Conservation (phyloP, 768 basidiomycete genomes). For the Chiua virens region DNA sequence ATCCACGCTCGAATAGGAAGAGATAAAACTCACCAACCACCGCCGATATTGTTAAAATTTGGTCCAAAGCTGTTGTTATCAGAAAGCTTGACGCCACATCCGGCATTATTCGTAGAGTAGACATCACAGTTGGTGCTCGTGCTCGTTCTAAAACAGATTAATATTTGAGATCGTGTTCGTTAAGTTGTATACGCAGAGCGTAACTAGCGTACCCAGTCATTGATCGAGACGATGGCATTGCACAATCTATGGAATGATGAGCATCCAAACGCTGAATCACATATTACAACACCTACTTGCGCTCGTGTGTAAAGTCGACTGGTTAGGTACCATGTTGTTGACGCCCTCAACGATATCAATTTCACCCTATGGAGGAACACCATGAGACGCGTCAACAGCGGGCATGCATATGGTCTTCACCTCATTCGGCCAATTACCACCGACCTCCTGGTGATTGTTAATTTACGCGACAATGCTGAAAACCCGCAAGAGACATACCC, state of each 20-base stretch:
- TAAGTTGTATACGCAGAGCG: not conserved
- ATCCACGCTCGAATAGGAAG: not conserved
- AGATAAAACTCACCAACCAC: constrained; percentile 32
- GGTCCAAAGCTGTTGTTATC: constrained; percentile 35
- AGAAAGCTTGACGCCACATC: constrained; percentile 31
- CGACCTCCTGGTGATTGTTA: constrained; percentile 24
- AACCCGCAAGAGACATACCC: constrained; percentile 18
- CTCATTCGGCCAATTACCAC: constrained; percentile 24
- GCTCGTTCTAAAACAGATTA: constrained; percentile 11
- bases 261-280: not conserved
- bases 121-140: constrained; percentile 26
- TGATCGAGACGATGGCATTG: constrained; percentile 25
- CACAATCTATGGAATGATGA: constrained; percentile 23
- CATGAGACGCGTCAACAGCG: not conserved
- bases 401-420: constrained; percentile 2
- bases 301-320: constrained; percentile 31
- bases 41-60: constrained; percentile 36
- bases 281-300: constrained; percentile 9
- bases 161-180: not conserved
- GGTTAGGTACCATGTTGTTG: constrained; percentile 29
- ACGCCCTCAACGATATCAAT: constrained; percentile 36
- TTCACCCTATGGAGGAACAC: constrained; percentile 21
- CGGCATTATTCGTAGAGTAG: constrained; percentile 23
- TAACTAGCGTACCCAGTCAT: constrained; percentile 33
- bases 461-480: not conserved